Conservation (phyloP, 345 rosid genomes). For the Hypericum perforatum region DNA sequence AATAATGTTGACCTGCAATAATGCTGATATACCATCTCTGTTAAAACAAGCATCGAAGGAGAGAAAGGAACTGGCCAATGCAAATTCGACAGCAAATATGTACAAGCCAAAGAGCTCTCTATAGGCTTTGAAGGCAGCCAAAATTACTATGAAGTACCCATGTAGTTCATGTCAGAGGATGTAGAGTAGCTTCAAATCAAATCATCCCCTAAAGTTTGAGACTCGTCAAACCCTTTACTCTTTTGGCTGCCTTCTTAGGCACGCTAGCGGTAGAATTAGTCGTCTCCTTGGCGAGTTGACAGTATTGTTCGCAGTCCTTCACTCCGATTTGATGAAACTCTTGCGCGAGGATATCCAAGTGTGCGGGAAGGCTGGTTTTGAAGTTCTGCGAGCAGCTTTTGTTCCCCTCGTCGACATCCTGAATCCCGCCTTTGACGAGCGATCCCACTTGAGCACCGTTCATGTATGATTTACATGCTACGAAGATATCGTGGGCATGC, state of each 20-base stretch:
- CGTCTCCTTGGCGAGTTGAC: constrained; percentile 8
- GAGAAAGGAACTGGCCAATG: no score
- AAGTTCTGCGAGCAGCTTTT: constrained; percentile 33
- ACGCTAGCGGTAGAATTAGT: neutral
- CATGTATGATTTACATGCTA: constrained; percentile 64
- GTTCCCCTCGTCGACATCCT: constrained; percentile 36
- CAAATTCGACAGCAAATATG: no score
- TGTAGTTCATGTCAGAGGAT: no score
- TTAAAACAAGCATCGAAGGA: no score
- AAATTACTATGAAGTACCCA: no score
- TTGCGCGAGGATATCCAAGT: constrained; percentile 29
- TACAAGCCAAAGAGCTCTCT: no score
- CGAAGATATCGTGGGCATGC: constrained; percentile 46
- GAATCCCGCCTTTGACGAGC: constrained; percentile 45
- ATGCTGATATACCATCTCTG: no score
- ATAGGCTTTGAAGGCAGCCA: no score
- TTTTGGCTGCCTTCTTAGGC: neutral
- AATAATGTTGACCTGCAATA: no score
- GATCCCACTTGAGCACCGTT: constrained; percentile 65
- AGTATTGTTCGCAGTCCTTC: constrained; percentile 29
- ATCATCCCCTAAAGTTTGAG: no score
- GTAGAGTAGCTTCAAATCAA: no score
- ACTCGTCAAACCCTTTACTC: no score
- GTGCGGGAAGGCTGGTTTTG: constrained; percentile 28
- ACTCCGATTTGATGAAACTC: constrained; percentile 47